A percentile compares a stretch with the other conserved stretches of the same genome.
Conservation (phyloP, 2,329 filamentous ascomycete species). For the Fusarium sp. region DNA sequence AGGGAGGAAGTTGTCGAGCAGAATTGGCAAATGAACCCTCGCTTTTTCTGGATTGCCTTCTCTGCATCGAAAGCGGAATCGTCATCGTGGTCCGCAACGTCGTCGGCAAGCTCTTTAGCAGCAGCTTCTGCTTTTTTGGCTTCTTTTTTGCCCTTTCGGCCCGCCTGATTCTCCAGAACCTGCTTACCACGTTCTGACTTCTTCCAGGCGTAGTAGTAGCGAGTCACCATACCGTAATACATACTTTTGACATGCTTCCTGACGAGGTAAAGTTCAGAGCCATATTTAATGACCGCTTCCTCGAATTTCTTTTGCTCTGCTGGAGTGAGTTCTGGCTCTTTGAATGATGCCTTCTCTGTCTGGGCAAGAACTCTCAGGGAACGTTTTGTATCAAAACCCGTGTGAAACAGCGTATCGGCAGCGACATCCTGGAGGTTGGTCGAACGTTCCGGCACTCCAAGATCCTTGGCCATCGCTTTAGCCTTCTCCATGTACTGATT, state of each 20-base stretch:
- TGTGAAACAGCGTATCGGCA: slow-evolving; percentile 76
- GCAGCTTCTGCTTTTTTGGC: slow-evolving; percentile 78
- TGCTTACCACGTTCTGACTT: slow-evolving; percentile 87
- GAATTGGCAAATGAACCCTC: slow-evolving; percentile 93
- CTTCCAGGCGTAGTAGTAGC: slow-evolving; percentile 99
- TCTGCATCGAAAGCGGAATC: slow-evolving; percentile 95
- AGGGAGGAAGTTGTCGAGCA: slow-evolving; percentile 83
- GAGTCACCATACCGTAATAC: slow-evolving; percentile 82
- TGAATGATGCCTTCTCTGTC: slow-evolving; percentile 78
- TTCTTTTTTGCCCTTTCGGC: slow-evolving; percentile 91
- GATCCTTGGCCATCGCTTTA: slow-evolving; percentile 71
- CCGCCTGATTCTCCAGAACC: slow-evolving; percentile 90
- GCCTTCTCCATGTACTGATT: slow-evolving; percentile 82
- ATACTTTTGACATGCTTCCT: slow-evolving; percentile 88
- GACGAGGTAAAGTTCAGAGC: slow-evolving; percentile 87
- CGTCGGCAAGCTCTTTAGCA: slow-evolving; percentile 84
- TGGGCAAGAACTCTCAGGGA: slow-evolving; percentile 78
- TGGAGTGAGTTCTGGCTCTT: slow-evolving; percentile 83
- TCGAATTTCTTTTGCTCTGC: slow-evolving; percentile 91
- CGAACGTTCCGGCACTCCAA: slow-evolving; percentile 79
- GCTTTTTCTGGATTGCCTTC: slow-evolving; percentile 84
- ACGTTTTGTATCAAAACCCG: slow-evolving; percentile 77
- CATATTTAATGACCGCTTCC: slow-evolving; percentile 88
- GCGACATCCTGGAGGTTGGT: slow-evolving; percentile 92
- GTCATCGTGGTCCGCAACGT: slow-evolving; percentile 91